Base-by-base conservation (phyloP, 805 yeast genomes). In the Candida namnaoensis region DNA sequence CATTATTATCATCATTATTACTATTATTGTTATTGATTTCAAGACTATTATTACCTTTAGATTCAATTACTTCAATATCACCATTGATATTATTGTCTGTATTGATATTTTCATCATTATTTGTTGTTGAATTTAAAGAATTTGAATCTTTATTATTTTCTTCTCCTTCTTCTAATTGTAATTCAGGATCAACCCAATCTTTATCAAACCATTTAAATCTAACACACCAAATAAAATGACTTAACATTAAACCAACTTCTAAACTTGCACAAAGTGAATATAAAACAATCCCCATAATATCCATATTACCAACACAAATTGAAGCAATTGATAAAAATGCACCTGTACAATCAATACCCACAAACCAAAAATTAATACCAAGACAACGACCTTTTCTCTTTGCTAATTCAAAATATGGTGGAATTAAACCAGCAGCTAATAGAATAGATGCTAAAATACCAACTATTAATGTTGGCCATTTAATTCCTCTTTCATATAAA, bases 331-430 rank as follows among this genome's bases (percentile, higher is more conserved):
- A 85, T 44, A 88, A 76, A 33, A 86, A 60, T 0, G 97, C 96
- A 9, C 99, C 99, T 33, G 74, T 46, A 8, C 86, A 73, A 58
- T 91, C 98, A 62, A 90, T 66, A 8, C 68, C 56, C 42, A 91
- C 65, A 48, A 91, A 91, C 6, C 83, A 47, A 55, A 91, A 88
- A 54, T 88, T 88, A 53, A 91, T 82, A 0, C 99, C 99, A 1
- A 88, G 78, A 1, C 90, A 97, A 32, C 87, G 66, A 2, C 98
- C 98, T 38, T 75, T 59, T 44, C 96, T 69, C 52, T 87, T 86
- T 15, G 77, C 72, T 27, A 91, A 64, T 58, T 91, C 98, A 49
- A 78, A 76, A 57, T 91, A 91, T 2, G 97, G 97, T 0, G 97
- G 98, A 0, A 91, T 50, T 26, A 91, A 68, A 0, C 96, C 96